These are phyloP conservation scores for Clausena lansium DNA, from an alignment of 345 rosid species.

Conservation along the genomic window DNA sequence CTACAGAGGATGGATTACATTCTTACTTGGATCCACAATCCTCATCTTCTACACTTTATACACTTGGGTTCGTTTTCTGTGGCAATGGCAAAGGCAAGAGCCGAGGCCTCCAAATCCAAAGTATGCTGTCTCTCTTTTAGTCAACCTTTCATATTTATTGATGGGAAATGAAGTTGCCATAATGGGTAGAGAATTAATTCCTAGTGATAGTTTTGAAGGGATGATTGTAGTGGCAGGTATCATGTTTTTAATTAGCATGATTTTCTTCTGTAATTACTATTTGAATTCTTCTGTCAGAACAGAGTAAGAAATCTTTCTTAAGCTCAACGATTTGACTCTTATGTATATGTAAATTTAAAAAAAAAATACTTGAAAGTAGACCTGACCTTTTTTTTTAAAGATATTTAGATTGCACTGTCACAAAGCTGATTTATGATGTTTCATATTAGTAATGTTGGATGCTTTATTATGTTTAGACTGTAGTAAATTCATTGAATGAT, in stretches of 20 bases:
- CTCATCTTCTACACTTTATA: background rate
- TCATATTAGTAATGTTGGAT: too few species aligned
- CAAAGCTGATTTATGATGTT: too few species aligned
- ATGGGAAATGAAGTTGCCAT: conserved; percentile 20
- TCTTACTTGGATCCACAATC: background rate
- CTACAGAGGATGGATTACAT: background rate
- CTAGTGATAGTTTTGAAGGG: background rate
- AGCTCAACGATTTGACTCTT: too few species aligned
- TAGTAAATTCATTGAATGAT: too few species aligned
- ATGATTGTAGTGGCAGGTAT: background rate
- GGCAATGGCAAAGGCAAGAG: background rate
- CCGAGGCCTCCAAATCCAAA: background rate
- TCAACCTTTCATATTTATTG: background rate
- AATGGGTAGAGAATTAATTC: conserved; percentile 16
- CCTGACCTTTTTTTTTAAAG: too few species aligned
- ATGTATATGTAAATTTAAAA: too few species aligned
- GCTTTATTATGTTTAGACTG: too few species aligned
- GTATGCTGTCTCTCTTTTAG: background rate
- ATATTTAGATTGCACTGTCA: too few species aligned
- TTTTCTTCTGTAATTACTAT: conserved; percentile 12
- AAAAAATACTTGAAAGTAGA: too few species aligned
- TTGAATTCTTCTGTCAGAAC: too few species aligned
- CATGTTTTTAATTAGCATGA: background rate
- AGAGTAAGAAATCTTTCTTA: too few species aligned
- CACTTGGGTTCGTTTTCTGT: background rate